Conservation (phyloP, 495 filamentous ascomycete species). For the Hypomontagnella monticulosa region DNA sequence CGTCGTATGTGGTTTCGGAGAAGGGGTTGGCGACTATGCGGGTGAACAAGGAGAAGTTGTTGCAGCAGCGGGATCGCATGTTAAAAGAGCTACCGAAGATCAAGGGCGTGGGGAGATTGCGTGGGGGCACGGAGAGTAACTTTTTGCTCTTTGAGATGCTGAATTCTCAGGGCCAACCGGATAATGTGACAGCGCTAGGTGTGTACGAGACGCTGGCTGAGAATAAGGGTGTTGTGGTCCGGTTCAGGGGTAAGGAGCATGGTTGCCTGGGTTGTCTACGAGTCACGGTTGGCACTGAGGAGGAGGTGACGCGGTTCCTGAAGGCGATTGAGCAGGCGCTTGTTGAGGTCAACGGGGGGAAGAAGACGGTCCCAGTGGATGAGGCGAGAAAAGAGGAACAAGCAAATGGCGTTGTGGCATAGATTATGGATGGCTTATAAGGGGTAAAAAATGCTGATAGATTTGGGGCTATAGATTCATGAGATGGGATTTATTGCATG, state of each 20-base stretch:
- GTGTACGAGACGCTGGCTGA: conserved; percentile 89
- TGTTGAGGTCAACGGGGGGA: conserved; percentile 56
- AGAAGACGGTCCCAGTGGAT: conserved; percentile 21
- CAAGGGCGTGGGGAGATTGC: conserved; percentile 79
- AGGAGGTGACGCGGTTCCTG: conserved; percentile 82
- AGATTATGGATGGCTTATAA: conserved; percentile 7
- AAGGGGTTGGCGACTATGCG: conserved; percentile 77
- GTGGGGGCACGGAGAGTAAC: conserved; percentile 83
- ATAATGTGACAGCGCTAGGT: conserved; percentile 78
- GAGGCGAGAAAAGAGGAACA: conserved; percentile 48
- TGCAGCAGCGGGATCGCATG: conserved; percentile 80
- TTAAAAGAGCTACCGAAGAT: conserved; percentile 77
- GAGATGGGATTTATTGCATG: not conserved
- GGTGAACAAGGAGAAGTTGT: conserved; percentile 69
- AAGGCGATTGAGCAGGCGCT: conserved; percentile 71
- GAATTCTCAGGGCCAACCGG: conserved; percentile 73
- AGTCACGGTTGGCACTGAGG: conserved; percentile 90
- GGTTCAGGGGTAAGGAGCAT: conserved; percentile 91
- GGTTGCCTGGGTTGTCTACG: conserved; percentile 89
- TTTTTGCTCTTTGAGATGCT: conserved; percentile 92
- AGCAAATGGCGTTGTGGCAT: conserved; percentile 50
- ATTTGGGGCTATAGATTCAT: not conserved
- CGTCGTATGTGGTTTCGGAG: conserved; percentile 71
- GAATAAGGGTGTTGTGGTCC: conserved; percentile 86
- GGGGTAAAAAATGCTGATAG: not conserved